phyloP scores from a whole-genome alignment of 2,329 filamentous ascomycete genomes.

The Cercospora berteroae region DNA sequence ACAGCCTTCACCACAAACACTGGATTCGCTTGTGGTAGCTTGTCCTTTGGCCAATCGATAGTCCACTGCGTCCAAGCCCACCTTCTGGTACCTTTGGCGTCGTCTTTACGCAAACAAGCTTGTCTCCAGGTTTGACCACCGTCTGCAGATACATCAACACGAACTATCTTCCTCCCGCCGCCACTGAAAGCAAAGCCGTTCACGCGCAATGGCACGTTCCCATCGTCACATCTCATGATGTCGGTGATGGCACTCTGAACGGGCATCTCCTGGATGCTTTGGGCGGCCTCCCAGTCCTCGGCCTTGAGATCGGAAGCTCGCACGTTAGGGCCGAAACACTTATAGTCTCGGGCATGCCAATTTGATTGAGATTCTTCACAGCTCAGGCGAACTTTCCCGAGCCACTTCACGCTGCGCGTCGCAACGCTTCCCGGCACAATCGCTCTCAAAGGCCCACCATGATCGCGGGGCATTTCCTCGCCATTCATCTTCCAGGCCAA shows the following conservation, averaged over 20 bases:
- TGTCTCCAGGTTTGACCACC: slow-evolving; percentile 64
- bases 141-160: slow-evolving; percentile 66
- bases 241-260: slow-evolving; percentile 65
- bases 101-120: slow-evolving; percentile 57
- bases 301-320: slow-evolving; percentile 44
- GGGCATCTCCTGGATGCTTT: slow-evolving; percentile 66
- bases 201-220: slow-evolving; percentile 37
- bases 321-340: slow-evolving; percentile 59
- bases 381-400: slow-evolving; percentile 58
- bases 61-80: slow-evolving; percentile 67
- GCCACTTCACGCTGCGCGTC: slow-evolving; percentile 63
- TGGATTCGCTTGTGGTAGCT: slow-evolving; percentile 37
- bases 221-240: slow-evolving; percentile 27
- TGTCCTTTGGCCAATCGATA: slow-evolving; percentile 43
- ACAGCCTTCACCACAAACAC: slow-evolving; percentile 63
- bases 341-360: slow-evolving; percentile 68
- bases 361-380: slow-evolving; percentile 65
- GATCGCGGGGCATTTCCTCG: slow-evolving; percentile 61
- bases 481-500: slow-evolving; percentile 73
- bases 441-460: slow-evolving; percentile 62
- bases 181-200: slow-evolving; percentile 68
- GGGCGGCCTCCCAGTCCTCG: slow-evolving; percentile 60
- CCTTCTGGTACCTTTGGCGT: slow-evolving; percentile 47
- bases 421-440: slow-evolving; percentile 65
- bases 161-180: slow-evolving; percentile 62